Percentiles rank a stretch among this genome's conserved stretches.
These are phyloP conservation scores for Lenwebbia sp. DNA, from an alignment of 345 rosid genomes.

Conservation along the genomic window DNA sequence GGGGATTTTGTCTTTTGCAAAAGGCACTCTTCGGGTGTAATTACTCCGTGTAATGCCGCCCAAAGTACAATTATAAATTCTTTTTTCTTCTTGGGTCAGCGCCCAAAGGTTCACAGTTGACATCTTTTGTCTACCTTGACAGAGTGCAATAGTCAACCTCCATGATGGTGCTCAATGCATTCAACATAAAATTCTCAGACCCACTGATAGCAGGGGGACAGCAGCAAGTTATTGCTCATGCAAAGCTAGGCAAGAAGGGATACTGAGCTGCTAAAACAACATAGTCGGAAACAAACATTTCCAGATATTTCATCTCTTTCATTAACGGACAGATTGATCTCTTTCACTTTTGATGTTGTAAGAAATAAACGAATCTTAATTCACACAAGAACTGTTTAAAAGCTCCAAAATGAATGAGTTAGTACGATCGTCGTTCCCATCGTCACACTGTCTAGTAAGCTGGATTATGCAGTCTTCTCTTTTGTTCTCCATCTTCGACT, in stretches of 20 bases:
- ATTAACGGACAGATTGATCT: background rate
- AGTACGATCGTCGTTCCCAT: background rate
- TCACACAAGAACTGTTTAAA: background rate
- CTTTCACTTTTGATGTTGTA: background rate
- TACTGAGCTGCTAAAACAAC: background rate
- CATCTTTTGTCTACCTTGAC: background rate
- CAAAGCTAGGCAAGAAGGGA: background rate
- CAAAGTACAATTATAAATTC: background rate
- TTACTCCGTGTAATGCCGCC: background rate
- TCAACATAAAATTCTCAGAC: background rate
- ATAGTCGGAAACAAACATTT: background rate
- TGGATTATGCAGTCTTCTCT: constrained; percentile 31
- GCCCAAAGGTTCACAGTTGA: background rate
- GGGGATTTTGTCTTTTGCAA: background rate
- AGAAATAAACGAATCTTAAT: background rate
- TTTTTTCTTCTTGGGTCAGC: background rate
- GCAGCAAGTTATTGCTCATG: background rate
- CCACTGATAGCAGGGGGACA: background rate
- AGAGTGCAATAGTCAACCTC: background rate
- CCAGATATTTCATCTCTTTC: background rate
- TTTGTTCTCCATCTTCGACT: constrained; percentile 18
- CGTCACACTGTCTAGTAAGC: background rate
- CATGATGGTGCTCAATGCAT: background rate
- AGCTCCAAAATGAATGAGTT: background rate
- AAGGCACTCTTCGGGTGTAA: background rate